Evolutionary conservation across 192 early-diverging fungal species (phyloP).

Genomic region (Mortierella hygrophila): DNA sequence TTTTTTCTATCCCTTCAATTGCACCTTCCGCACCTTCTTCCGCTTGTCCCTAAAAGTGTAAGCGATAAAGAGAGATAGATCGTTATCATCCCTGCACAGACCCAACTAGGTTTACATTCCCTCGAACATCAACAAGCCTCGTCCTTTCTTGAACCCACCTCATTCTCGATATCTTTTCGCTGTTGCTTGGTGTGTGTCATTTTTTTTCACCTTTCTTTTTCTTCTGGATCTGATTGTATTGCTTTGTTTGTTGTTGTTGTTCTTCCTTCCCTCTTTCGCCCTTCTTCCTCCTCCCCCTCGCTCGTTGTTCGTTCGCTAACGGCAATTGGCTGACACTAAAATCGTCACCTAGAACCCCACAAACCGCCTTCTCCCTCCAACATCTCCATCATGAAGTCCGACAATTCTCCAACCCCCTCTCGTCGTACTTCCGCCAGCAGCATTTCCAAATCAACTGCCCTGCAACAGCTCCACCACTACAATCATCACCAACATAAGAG

Average conservation of each 20-base stretch:
- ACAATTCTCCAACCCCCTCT: conserved; percentile 17
- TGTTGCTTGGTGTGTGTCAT: neutral
- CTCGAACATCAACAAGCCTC: neutral
- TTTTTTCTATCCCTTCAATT: neutral
- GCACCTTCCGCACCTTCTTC: conserved; percentile 7
- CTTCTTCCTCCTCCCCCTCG: neutral
- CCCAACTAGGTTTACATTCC: neutral
- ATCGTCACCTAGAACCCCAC: conserved; percentile 5
- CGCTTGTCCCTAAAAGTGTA: neutral
- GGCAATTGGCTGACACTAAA: neutral
- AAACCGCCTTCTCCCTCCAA: neutral
- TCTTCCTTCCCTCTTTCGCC: neutral
- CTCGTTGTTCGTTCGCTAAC: neutral
- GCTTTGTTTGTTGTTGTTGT: neutral
- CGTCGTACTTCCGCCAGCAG: conserved; percentile 18
- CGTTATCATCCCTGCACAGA: neutral
- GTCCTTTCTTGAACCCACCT: neutral
- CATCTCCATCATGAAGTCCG: neutral
- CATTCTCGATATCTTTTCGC: neutral
- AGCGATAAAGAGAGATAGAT: neutral
- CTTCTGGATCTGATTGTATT: neutral
- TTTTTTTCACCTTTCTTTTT: neutral
- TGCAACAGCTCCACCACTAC: neutral
- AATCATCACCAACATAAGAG: conserved; percentile 7
- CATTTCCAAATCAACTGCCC: conserved; percentile 21